Conservation (phyloP, 495 filamentous ascomycete species). For the Hypoxylon lienhwacheense region DNA sequence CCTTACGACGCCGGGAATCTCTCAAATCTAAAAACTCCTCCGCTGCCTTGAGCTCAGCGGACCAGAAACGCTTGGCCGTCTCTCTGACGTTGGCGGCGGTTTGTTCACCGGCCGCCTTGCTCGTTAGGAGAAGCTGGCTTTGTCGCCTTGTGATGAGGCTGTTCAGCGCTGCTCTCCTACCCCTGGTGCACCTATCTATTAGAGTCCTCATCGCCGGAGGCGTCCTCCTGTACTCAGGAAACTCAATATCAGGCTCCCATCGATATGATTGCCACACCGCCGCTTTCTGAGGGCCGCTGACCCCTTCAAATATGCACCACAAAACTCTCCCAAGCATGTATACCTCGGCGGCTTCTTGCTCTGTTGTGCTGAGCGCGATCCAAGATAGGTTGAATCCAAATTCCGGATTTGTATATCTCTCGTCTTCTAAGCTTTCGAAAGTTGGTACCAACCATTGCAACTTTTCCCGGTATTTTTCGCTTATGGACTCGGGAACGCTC, state of each 20-base stretch:
- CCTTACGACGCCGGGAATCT: slow-evolving; percentile 33
- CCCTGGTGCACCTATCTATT: slow-evolving; percentile 50
- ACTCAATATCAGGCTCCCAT: slow-evolving; percentile 52
- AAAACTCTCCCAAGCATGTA: slow-evolving; percentile 56
- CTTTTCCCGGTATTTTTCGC: slow-evolving; percentile 38
- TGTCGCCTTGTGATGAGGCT: slow-evolving; percentile 41
- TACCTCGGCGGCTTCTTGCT: slow-evolving; percentile 53
- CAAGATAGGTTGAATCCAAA: slow-evolving; percentile 51
- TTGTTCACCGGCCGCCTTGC: slow-evolving; percentile 22
- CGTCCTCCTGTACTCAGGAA: slow-evolving; percentile 46
- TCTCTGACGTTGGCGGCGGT: slow-evolving; percentile 36
- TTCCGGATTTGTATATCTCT: slow-evolving; percentile 42
- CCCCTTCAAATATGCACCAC: slow-evolving; percentile 58
- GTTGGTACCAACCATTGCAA: slow-evolving; percentile 43
- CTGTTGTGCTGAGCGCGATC: slow-evolving; percentile 44
- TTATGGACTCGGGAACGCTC: slow-evolving; percentile 37
- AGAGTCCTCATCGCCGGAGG: slow-evolving; percentile 44
- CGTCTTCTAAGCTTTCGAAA: slow-evolving; percentile 43
- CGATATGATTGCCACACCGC: slow-evolving; percentile 54
- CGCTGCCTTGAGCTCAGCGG: slow-evolving; percentile 43
- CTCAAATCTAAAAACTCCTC: slow-evolving; percentile 44
- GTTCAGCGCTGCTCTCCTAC: slow-evolving; percentile 42
- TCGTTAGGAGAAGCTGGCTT: slow-evolving; percentile 43
- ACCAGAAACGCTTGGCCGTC: slow-evolving; percentile 47
- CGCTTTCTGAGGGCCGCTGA: slow-evolving; percentile 48